phyloP scores from a whole-genome alignment of 495 filamentous ascomycete genomes.

The Lepidopterella palustris region DNA sequence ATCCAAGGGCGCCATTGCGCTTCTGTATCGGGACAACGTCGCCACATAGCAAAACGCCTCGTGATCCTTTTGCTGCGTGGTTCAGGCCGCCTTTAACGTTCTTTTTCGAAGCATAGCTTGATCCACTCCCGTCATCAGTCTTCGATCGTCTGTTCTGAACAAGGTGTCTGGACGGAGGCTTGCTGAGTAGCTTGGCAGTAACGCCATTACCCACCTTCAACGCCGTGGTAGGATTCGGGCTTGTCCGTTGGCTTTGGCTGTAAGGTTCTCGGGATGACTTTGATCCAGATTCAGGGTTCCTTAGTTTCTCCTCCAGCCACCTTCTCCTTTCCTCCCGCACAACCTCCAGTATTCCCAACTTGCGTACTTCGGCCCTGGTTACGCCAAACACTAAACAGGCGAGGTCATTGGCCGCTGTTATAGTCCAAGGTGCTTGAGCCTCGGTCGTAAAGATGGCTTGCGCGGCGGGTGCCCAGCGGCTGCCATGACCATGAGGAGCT shows the following conservation, averaged over 20 bases:
- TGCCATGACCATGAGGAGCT: constrained; percentile 61
- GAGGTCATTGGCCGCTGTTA: constrained; percentile 92
- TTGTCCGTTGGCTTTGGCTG: constrained; percentile 42
- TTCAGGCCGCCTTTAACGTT: constrained; percentile 30
- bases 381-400: constrained; percentile 95
- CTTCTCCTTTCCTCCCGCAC: constrained; percentile 77
- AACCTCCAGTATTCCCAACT: constrained; percentile 91
- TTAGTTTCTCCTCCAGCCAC: constrained; percentile 86
- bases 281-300: constrained; percentile 46
- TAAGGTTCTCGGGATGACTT: constrained; percentile 41
- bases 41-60: constrained; percentile 88
- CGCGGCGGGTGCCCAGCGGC: constrained; percentile 80
- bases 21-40: constrained; percentile 97
- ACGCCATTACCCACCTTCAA: constrained; percentile 68
- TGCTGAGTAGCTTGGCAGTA: constrained; percentile 79
- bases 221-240: constrained; percentile 42
- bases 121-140: constrained; percentile 69
- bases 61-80: constrained; percentile 66
- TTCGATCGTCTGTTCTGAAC: constrained; percentile 50
- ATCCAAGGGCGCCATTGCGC: constrained; percentile 81
- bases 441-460: constrained; percentile 97
- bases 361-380: constrained; percentile 85
- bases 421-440: constrained; percentile 82
- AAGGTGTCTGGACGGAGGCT: constrained; percentile 70
- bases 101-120: constrained; percentile 47